A percentile compares a stretch with the other conserved stretches of the same genome.
Conservation (phyloP, 1,284 basidiomycete genomes). For the Naganishia sp. region DNA sequence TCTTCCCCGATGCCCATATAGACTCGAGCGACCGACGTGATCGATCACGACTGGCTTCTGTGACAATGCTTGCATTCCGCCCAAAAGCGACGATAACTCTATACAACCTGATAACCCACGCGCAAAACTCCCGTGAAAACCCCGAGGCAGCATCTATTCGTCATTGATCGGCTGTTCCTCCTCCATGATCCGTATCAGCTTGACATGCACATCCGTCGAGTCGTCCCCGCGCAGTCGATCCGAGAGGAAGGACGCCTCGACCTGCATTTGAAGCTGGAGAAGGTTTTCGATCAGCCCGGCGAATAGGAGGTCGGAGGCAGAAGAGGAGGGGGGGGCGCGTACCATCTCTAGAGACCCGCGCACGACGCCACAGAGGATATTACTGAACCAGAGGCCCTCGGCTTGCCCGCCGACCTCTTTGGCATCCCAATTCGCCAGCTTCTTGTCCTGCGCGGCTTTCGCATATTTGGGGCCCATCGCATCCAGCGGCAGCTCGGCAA, state of each 20-base stretch:
- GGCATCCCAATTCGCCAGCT: slow-evolving; percentile 12
- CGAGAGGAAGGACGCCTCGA: slow-evolving; percentile 83
- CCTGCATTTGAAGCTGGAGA: slow-evolving; percentile 89
- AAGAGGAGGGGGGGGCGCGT: slow-evolving; percentile 42
- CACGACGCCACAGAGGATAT: slow-evolving; percentile 90
- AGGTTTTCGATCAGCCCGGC: not conserved
- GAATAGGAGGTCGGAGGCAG: not conserved
- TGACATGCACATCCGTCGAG: slow-evolving; percentile 88
- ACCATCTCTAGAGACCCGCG: slow-evolving; percentile 97
- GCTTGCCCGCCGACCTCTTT: slow-evolving; percentile 53
- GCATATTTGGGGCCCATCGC: slow-evolving; percentile 57
- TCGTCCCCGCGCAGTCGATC: slow-evolving; percentile 93
- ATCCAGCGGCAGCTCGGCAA: slow-evolving; percentile 94
- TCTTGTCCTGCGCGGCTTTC: slow-evolving; percentile 16
- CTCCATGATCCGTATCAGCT: slow-evolving; percentile 85
- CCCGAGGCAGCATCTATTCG: slow-evolving; percentile 41
- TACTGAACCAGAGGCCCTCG: slow-evolving; percentile 94
- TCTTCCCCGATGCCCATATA: too few species aligned
- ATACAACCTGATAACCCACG: not conserved
- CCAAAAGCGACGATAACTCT: not conserved
- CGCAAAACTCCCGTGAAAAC: not conserved
- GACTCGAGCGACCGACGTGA: too few species aligned
- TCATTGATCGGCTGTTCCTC: slow-evolving; percentile 68
- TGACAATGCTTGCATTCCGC: too few species aligned
- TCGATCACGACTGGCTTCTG: too few species aligned